Percentiles rank a stretch among this genome's conserved stretches.
phyloP scores from a whole-genome alignment of 169 alveolate genomes.

The Eimeria necatrix region DNA sequence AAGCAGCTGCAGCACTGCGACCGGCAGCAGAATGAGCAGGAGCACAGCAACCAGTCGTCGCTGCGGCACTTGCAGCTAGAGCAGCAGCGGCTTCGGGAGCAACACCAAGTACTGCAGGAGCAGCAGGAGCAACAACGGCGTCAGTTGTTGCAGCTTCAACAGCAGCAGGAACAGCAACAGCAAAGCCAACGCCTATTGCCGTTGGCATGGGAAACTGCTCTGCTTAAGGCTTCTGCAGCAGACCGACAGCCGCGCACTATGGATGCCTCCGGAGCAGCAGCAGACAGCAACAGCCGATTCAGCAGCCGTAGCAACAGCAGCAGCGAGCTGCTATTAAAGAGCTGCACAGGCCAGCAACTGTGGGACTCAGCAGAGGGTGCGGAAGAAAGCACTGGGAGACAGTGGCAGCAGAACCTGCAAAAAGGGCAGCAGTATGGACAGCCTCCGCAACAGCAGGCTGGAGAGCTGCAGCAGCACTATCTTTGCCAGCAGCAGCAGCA shows the following conservation, averaged over 20 bases:
- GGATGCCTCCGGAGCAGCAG: background rate
- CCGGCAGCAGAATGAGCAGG: conserved; percentile 8
- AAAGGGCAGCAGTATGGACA: conserved; percentile 4
- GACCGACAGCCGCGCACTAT: background rate
- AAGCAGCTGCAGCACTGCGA: conserved; percentile 13
- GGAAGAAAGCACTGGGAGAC: background rate
- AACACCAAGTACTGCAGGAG: background rate
- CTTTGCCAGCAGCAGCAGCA: background rate
- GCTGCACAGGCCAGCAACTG: conserved; percentile 15
- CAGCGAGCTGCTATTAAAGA: conserved; percentile 9
- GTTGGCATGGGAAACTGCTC: too few relatives aligned
- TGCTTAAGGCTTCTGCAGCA: background rate
- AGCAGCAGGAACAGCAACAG: conserved; percentile 33
- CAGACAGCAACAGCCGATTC: background rate
- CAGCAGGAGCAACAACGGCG: background rate
- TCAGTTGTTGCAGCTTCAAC: background rate
- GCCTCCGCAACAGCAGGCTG: background rate
- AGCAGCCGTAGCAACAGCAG: conserved; percentile 45
- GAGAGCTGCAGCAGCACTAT: conserved; percentile 1
- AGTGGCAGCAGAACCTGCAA: background rate
- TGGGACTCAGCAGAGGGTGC: background rate
- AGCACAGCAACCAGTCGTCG: background rate
- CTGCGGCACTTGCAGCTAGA: conserved; percentile 1
- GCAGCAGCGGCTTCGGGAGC: conserved; percentile 2
- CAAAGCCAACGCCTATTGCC: background rate